These are phyloP conservation scores for Parathielavia appendiculata DNA, from an alignment of 495 filamentous ascomycete genomes.

Conservation along the genomic window DNA sequence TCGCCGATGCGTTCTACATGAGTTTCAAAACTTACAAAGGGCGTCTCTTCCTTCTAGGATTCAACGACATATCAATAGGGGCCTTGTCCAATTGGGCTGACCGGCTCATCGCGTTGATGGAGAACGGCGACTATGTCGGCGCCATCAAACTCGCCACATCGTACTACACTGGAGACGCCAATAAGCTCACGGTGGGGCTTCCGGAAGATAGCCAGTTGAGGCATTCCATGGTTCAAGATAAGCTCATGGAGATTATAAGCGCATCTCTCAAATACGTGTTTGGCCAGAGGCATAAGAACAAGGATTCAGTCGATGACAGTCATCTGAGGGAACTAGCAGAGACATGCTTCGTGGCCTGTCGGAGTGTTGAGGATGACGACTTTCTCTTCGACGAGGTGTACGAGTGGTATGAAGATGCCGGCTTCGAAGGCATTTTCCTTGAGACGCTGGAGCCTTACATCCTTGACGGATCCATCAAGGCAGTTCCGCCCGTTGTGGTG, in stretches of 20 bases:
- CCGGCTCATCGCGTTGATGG: slow-evolving; percentile 89
- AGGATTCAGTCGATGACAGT: slow-evolving; percentile 46
- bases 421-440: slow-evolving; percentile 68
- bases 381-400: slow-evolving; percentile 91
- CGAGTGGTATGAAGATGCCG: slow-evolving; percentile 77
- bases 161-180: slow-evolving; percentile 82
- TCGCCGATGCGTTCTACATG: slow-evolving; percentile 97
- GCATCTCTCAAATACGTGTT: slow-evolving; percentile 92
- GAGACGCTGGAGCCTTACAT: slow-evolving; percentile 83
- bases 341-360: slow-evolving; percentile 76
- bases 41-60: slow-evolving; percentile 82
- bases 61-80: slow-evolving; percentile 83
- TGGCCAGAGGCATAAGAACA: slow-evolving; percentile 51
- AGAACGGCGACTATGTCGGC: slow-evolving; percentile 85
- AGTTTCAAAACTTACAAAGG: slow-evolving; percentile 95
- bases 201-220: slow-evolving; percentile 75
- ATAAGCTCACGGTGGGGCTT: slow-evolving; percentile 87
- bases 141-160: slow-evolving; percentile 86
- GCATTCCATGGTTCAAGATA: slow-evolving; percentile 80
- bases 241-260: slow-evolving; percentile 87
- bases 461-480: slow-evolving; percentile 66
- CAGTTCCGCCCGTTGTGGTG: slow-evolving; percentile 74
- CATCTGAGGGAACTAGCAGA: slow-evolving; percentile 74
- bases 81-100: slow-evolving; percentile 98
- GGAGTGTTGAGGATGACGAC: slow-evolving; percentile 66